Evolutionary conservation across 345 rosid genomes (phyloP), one percentile per base, ranked within the genome.

Genomic region (Psidium guajava): DNA sequence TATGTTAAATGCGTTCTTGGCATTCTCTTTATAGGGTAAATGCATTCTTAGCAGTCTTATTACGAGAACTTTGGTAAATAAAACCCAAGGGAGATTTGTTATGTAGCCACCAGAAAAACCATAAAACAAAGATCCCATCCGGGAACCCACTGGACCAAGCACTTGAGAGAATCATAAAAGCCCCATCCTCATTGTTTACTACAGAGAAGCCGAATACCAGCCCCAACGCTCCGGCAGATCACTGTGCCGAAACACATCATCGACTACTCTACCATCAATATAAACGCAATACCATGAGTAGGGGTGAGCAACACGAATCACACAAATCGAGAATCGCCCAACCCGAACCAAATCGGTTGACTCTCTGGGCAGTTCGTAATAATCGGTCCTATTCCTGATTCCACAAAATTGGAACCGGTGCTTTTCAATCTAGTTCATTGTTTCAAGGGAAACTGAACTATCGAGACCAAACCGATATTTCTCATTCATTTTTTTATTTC

Each of bases 171-270:
- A 20, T 56, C n/a, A 56, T n/a, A 56, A 56, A 56, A 56, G 59
- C n/a, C 59, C 59, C 8, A 22, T 9, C 59, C 59, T 56, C 12
- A 22, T 56, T 56, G n/a, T 22, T 56, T n/a, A 56, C n/a, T n/a
- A 8, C 12, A 24, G 59, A 56, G n/a, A 55, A 56, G 59, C 59
- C 59, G 13, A 8, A 8, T 24, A 9, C 98, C 96, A 93, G 5
- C 87, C 81, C 84, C 85, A 87, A 61, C 91, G 96, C 82, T 84
- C 13, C 89, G 96, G 88, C 83, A 94, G 84, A 85, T 89, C 90
- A 28, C 84, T 86, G 36, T 80, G 85, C 40, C 87, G 89, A 83
- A 94, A 89, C 44, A 90, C 87, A 51, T 91, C 27, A 77, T 77
- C 53, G 5, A 44, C 51, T 20, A 9, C 82, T 49, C 6, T 36